Percentiles rank a stretch among this genome's conserved stretches.
Evolutionary conservation across 176 grass and related monocot genomes (phyloP).

Genomic region (Hordeum vulgare): DNA sequence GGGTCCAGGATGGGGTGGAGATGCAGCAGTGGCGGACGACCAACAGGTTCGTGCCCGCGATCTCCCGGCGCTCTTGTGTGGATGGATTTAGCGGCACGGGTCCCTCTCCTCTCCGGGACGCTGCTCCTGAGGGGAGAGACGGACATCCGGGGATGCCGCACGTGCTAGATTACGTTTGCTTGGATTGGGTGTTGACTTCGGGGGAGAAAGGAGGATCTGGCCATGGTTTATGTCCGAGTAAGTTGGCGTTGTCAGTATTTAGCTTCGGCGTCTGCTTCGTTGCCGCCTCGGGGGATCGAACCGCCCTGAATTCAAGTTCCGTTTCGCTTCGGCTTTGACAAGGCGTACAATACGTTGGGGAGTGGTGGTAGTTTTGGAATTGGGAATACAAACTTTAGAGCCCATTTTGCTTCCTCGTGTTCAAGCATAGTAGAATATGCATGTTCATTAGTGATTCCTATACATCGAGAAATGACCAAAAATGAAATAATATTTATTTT

Average conservation of each 20-base stretch:
- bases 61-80: background rate
- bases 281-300: background rate
- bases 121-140: background rate
- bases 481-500: too few relatives aligned
- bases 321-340: too few relatives aligned
- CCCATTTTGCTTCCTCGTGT: background rate
- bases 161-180: background rate
- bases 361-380: too few relatives aligned
- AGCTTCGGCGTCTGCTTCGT: background rate
- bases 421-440: background rate
- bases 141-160: background rate
- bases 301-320: background rate
- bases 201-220: background rate
- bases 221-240: background rate
- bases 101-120: background rate
- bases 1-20: too few relatives aligned
- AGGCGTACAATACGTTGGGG: too few relatives aligned
- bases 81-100: background rate
- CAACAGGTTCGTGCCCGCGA: constrained; percentile 21
- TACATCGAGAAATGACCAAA: too few relatives aligned
- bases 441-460: too few relatives aligned
- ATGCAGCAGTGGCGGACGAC: constrained; percentile 67
- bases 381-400: background rate
- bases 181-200: constrained; percentile 11
- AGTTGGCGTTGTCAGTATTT: background rate